A percentile compares a stretch with the other conserved stretches of the same genome.
phyloP scores from a whole-genome alignment of 1,139 yeast species.

The Zygoascus sp. region DNA sequence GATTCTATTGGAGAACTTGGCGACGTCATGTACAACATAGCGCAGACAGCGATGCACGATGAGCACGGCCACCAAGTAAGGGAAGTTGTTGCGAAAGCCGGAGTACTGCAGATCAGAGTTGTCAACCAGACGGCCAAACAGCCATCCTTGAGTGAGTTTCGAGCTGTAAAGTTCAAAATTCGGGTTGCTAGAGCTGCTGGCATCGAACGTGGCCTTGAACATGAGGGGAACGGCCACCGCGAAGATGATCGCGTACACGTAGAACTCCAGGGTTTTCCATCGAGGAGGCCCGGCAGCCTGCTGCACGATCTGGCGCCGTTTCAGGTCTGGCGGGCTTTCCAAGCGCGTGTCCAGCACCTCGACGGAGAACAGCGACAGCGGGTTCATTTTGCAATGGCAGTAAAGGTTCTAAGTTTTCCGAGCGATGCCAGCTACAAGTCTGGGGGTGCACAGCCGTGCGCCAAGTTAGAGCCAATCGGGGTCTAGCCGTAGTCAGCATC shows the following conservation, averaged over 20 bases:
- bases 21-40: constrained; percentile 22
- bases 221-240: constrained; percentile 71
- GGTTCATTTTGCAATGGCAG: neutral
- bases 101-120: constrained; percentile 88
- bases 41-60: constrained; percentile 52
- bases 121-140: constrained; percentile 42
- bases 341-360: constrained; percentile 77
- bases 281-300: constrained; percentile 50
- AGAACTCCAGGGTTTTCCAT: constrained; percentile 76
- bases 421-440: neutral
- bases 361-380: constrained; percentile 47
- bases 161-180: constrained; percentile 64
- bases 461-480: neutral
- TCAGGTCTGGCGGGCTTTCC: constrained; percentile 47
- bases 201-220: constrained; percentile 76
- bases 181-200: constrained; percentile 61
- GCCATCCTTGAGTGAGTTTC: constrained; percentile 66
- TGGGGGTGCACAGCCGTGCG: constrained; percentile 1
- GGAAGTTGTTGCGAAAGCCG: constrained; percentile 78
- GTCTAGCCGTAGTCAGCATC: neutral
- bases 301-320: constrained; percentile 41
- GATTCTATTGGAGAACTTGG: constrained; percentile 35
- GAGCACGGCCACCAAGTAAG: constrained; percentile 53
- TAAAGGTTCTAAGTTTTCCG: neutral
- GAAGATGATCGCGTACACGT: constrained; percentile 58